Evolutionary conservation across 257 asterid species (phyloP).

Genomic region (Fraxinus quadrangulata): DNA sequence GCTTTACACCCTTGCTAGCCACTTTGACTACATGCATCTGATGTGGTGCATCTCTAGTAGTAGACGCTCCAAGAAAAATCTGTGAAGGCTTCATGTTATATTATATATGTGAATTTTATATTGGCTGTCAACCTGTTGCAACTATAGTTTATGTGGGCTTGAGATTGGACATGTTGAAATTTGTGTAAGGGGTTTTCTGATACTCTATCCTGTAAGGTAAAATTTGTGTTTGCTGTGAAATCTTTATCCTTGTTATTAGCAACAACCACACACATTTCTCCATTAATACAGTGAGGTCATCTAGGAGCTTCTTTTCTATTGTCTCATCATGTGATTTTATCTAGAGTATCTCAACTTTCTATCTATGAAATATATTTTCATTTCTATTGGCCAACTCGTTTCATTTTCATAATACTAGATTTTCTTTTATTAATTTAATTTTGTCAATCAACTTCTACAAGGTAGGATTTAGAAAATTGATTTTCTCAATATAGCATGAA

Average conservation of each 20-base stretch:
- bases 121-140: neutral
- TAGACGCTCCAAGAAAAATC: neutral
- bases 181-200: neutral
- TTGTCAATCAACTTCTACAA: neutral
- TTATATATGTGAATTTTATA: neutral
- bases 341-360: neutral
- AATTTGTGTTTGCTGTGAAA: neutral
- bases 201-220: neutral
- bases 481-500: neutral
- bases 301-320: neutral
- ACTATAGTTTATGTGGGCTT: neutral
- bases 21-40: neutral
- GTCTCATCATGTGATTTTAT: neutral
- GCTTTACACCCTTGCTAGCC: neutral
- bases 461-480: neutral
- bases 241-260: neutral
- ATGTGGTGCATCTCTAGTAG: neutral
- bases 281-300: neutral
- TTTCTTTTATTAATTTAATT: neutral
- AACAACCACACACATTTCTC: neutral
- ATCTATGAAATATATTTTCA: neutral
- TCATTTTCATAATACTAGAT: neutral
- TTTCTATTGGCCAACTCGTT: neutral
- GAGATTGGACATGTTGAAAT: slow-evolving; percentile 3
- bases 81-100: neutral